phyloP scores from a whole-genome alignment of 225 moss, liverwort and hornwort genomes.

The Physcomitrellopsis africana region DNA sequence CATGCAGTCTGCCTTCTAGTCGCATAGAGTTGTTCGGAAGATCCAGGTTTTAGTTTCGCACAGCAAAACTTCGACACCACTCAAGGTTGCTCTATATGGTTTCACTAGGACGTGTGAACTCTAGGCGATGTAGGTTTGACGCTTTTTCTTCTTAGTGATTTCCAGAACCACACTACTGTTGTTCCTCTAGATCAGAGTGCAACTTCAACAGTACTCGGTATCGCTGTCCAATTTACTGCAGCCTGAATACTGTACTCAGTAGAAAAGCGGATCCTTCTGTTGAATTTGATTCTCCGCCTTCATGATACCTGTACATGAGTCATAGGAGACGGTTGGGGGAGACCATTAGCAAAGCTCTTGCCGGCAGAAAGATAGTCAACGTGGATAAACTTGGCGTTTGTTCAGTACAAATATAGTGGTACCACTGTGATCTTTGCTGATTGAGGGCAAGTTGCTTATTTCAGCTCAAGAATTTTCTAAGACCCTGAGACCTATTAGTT shows the following conservation, averaged over 20 bases:
- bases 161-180: background rate
- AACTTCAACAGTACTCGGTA: background rate
- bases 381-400: background rate
- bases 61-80: conserved; percentile 7
- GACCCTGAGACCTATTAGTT: conserved; percentile 5
- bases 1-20: conserved; percentile 25
- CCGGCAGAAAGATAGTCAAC: conserved; percentile 20
- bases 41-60: conserved; percentile 9
- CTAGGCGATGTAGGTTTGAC: background rate
- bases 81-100: background rate
- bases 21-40: conserved; percentile 14
- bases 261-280: conserved; percentile 6
- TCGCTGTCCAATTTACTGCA: conserved; percentile 14
- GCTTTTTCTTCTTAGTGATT: conserved; percentile 5
- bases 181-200: conserved; percentile 6
- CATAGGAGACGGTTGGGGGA: conserved; percentile 18
- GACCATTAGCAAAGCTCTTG: conserved; percentile 12
- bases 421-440: conserved; percentile 22
- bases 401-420: conserved; percentile 5
- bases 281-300: conserved; percentile 8
- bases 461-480: background rate
- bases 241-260: conserved; percentile 7
- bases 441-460: conserved; percentile 1
- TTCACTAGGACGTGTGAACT: background rate
- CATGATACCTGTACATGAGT: conserved; percentile 9